Evolutionary conservation across 116 monocot genomes (phyloP).

Genomic region (Phalaenopsis hybrid): DNA sequence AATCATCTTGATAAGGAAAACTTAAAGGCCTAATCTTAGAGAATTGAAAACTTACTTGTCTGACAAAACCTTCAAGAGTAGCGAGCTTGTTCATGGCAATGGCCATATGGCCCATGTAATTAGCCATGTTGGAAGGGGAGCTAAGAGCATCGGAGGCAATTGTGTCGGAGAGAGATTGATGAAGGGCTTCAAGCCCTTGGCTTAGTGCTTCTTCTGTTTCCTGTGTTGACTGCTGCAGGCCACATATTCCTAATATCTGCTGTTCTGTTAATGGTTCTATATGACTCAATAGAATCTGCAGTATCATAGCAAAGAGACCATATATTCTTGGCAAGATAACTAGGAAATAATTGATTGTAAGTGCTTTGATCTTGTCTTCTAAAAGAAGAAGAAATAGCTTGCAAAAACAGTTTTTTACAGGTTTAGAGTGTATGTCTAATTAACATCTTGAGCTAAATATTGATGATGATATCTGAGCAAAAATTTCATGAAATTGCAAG

Average conservation of each 20-base stretch:
- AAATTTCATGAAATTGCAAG: background rate
- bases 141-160: conserved; percentile 47
- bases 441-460: background rate
- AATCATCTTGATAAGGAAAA: background rate
- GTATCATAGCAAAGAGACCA: background rate
- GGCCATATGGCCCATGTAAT: conserved; percentile 67
- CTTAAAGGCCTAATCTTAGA: background rate
- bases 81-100: conserved; percentile 72
- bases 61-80: conserved; percentile 55
- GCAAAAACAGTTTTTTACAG: background rate
- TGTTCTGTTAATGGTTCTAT: conserved; percentile 70
- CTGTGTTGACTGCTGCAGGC: conserved; percentile 51
- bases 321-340: background rate
- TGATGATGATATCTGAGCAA: background rate
- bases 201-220: conserved; percentile 65
- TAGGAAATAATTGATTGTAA: background rate
- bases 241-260: conserved; percentile 52
- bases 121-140: conserved; percentile 51
- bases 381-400: too few species aligned
- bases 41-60: conserved; percentile 35
- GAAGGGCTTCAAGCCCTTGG: conserved; percentile 58
- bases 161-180: conserved; percentile 55
- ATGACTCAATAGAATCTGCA: conserved; percentile 46
- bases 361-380: too few species aligned
- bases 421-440: background rate